Conservation (phyloP, 495 filamentous ascomycete species). For the Tuber microsphaerosporum region DNA sequence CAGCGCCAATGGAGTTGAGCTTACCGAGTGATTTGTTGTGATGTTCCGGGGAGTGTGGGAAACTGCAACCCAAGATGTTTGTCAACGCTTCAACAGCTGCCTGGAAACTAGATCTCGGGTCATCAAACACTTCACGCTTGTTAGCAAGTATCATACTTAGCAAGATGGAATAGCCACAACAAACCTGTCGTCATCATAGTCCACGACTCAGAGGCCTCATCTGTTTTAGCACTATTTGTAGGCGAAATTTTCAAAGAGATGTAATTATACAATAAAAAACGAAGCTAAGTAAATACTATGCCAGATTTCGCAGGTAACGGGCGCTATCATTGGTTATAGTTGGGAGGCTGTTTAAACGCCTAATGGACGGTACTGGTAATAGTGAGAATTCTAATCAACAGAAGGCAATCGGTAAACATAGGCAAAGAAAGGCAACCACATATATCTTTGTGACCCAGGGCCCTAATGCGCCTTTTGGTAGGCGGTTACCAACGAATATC, state of each 20-base stretch:
- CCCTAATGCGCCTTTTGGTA: not conserved
- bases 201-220: not conserved
- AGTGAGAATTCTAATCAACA: not conserved
- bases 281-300: not conserved
- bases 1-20: not conserved
- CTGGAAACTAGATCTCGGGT: not conserved
- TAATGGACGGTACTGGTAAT: not conserved
- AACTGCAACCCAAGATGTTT: not conserved
- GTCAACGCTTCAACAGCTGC: not conserved
- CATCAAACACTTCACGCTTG: not conserved
- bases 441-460: not conserved
- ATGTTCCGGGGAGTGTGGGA: not conserved
- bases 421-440: not conserved
- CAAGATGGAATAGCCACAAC: not conserved
- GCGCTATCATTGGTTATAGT: not conserved
- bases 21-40: not conserved
- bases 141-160: not conserved
- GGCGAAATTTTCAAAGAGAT: not conserved
- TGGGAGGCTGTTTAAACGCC: not conserved
- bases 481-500: not conserved
- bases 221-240: not conserved
- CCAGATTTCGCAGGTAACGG: not conserved
- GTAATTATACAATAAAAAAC: not conserved
- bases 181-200: not conserved
- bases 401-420: not conserved